A percentile compares a stretch with the other conserved stretches of the same genome.
Conservation (phyloP, 805 yeast species). For the Cyberlindnera mycetangii region DNA sequence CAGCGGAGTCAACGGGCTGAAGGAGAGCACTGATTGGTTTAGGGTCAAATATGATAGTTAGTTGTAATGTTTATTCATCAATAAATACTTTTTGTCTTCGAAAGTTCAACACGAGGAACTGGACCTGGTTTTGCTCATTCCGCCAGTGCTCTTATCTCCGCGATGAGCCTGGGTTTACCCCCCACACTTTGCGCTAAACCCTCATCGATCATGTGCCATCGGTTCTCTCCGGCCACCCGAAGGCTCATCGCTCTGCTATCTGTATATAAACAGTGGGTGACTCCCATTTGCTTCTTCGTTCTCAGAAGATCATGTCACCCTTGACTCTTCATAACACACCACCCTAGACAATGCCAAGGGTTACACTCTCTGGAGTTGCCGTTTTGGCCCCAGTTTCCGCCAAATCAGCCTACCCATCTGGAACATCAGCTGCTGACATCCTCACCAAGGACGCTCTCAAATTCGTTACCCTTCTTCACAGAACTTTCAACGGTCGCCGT, state of each 20-base stretch:
- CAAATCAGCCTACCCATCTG: slow-evolving; percentile 34
- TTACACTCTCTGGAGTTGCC: slow-evolving; percentile 33
- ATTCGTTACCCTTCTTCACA: slow-evolving; percentile 67
- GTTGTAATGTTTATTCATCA: neutral
- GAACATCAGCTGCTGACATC: slow-evolving; percentile 37
- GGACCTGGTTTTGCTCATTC: neutral
- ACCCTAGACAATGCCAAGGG: slow-evolving; percentile 17
- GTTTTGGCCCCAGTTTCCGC: slow-evolving; percentile 33
- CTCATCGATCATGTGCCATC: neutral
- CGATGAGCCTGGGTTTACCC: neutral
- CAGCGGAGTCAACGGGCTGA: neutral
- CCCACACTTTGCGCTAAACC: neutral
- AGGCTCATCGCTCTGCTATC: neutral
- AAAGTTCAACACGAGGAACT: neutral
- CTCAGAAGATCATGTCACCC: neutral
- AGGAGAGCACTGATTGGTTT: neutral
- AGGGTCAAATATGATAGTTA: neutral
- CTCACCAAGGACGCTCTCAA: slow-evolving; percentile 48
- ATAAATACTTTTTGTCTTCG: neutral
- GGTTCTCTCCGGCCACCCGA: neutral
- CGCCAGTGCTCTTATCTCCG: neutral
- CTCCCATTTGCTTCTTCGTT: neutral
- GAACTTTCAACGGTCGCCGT: slow-evolving; percentile 64
- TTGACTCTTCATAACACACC: neutral
- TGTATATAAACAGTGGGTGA: neutral